Conservation (phyloP, 2,329 filamentous ascomycete genomes). For the Xylaria sp. region DNA sequence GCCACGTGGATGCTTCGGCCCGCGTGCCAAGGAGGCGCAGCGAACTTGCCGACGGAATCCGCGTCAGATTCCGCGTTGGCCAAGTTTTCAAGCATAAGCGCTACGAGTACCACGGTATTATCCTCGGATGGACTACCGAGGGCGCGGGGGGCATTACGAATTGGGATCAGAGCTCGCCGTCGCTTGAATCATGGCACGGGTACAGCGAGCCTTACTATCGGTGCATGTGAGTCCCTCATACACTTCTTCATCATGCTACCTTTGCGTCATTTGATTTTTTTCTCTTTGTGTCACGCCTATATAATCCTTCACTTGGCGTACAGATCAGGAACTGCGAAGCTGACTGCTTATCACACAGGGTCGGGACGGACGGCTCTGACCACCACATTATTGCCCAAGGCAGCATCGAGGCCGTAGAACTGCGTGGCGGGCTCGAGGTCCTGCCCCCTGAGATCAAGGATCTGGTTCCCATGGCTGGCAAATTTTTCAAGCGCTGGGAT, state of each 20-base stretch:
- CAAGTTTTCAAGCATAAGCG: conserved; percentile 85
- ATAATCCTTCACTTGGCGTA: neutral
- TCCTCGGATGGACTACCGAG: conserved; percentile 86
- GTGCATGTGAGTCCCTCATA: conserved; percentile 74
- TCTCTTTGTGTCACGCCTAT: neutral
- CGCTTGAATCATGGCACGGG: conserved; percentile 45
- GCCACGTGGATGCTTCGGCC: conserved; percentile 54
- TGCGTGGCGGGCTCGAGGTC: conserved; percentile 42
- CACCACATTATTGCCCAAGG: conserved; percentile 80
- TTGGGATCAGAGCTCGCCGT: conserved; percentile 58
- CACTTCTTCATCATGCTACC: conserved; percentile 53
- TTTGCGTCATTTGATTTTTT: neutral
- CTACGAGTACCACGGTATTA: conserved; percentile 81
- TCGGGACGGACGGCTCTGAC: conserved; percentile 67
- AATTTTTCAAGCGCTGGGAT: conserved; percentile 91
- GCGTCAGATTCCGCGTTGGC: conserved; percentile 75
- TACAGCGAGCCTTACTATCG: conserved; percentile 82
- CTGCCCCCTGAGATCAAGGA: conserved; percentile 51
- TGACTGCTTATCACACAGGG: conserved; percentile 36
- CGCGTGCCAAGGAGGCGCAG: conserved; percentile 51
- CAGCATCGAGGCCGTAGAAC: conserved; percentile 73
- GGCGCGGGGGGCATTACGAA: conserved; percentile 71
- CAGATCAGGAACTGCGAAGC: conserved; percentile 22
- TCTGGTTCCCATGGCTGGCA: conserved; percentile 77
- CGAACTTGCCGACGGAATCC: conserved; percentile 42